Base-by-base conservation (phyloP, 1,284 basidiomycete genomes). In the Anthracocystis setariae region DNA sequence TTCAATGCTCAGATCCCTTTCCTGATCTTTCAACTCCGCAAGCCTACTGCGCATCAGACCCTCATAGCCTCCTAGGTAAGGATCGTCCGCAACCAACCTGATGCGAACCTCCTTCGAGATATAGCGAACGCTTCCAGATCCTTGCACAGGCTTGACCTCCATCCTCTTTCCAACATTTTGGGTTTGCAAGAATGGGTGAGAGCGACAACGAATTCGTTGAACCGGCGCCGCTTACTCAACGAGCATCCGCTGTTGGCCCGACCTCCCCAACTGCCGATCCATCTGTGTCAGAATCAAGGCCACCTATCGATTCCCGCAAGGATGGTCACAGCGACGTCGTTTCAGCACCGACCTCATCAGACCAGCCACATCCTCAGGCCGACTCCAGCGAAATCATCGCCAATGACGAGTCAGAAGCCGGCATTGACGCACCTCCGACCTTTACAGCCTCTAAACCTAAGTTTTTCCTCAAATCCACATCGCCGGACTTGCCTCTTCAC, bases 391-490 rank as follows among this genome's bases (percentile, higher is more conserved):
- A 42, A 18, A 3, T 20, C 7, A 42, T 15, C 15, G 20, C 40
- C 8, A 18, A 42, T 10, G 40, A 15, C 18, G 20, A 42, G 18
- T 1, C 18, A 10, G 12, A 15, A 23, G 8, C 20, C 12, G 20
- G 17, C 8, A 23, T 10, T 8, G 8, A 23, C 8, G 18, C 46
- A 5, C 17, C 50, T 8, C 13, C 55, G 2, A 24, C 33, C n/a
- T 24, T 57, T 1, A 25, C 46, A 8, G 15, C 55, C 5, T 12
- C 60, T 20, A 63, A 38, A 24, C 4, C 47, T n/a, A 61, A 50
- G 39, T 13, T 54, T 18, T 71, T 71, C 25, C 58, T 54, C 40
- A 71, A 66, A 25, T 54, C 46, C 47, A 12, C 53, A 1, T 44
- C 46, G 5, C 64, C 57, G 12, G 42, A 57, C 8, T n/a, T 62